Evolutionary conservation across 257 asterid species (phyloP).

Genomic region (Agastache rugosa): DNA sequence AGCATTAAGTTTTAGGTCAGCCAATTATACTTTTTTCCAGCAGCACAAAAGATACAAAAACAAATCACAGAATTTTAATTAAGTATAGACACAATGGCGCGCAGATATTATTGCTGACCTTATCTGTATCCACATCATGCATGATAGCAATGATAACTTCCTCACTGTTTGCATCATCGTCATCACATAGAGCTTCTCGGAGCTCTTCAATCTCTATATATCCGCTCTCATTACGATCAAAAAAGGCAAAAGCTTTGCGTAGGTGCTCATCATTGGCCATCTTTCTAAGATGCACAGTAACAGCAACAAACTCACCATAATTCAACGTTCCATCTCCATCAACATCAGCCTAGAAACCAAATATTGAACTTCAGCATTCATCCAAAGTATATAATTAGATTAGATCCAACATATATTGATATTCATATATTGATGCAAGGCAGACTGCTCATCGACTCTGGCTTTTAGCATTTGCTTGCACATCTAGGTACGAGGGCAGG

Average conservation of each 20-base stretch:
- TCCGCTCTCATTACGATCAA: conserved; percentile 67
- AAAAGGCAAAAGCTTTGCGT: conserved; percentile 72
- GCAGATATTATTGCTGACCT: conserved; percentile 48
- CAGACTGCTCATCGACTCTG: not conserved
- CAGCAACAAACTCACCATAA: conserved; percentile 72
- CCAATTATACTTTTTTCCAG: no score
- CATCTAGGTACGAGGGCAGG: not conserved
- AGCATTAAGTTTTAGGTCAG: not conserved
- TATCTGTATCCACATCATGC: conserved; percentile 84
- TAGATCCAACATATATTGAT: not conserved
- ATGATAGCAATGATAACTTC: conserved; percentile 74
- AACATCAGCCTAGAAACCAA: conserved; percentile 65
- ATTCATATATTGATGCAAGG: not conserved
- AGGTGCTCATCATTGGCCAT: conserved; percentile 88
- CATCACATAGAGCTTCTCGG: conserved; percentile 66
- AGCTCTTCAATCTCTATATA: conserved; percentile 81
- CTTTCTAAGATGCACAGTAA: conserved; percentile 72
- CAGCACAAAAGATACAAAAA: not conserved
- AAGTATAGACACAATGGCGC: not conserved
- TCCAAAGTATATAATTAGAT: not conserved
- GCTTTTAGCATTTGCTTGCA: not conserved
- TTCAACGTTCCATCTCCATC: conserved; percentile 75
- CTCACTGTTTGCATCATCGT: conserved; percentile 57
- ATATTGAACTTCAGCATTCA: not conserved
- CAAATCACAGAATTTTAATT: not conserved